Evolutionary conservation across 805 yeast genomes (phyloP).

Genomic region (Peterozyma toletana): DNA sequence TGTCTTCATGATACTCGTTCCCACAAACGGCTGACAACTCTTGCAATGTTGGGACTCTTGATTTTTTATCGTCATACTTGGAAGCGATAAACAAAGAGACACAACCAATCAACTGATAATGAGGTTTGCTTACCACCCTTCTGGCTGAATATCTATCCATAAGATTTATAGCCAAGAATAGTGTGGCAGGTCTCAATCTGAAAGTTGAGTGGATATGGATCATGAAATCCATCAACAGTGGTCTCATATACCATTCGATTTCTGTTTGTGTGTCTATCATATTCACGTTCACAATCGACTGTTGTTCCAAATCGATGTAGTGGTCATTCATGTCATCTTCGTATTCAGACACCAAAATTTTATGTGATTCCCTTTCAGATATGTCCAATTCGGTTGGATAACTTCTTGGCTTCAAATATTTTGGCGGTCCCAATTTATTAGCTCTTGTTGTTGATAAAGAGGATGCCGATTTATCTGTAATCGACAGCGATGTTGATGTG

Average conservation of each 20-base stretch:
- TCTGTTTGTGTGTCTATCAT: conserved; percentile 87
- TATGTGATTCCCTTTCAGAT: conserved; percentile 38
- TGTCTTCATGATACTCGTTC: conserved; percentile 42
- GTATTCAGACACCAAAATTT: conserved; percentile 35
- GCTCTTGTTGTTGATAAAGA: neutral
- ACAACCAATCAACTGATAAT: conserved; percentile 84
- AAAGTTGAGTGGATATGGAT: conserved; percentile 56
- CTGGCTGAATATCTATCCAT: conserved; percentile 90
- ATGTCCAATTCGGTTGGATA: conserved; percentile 39
- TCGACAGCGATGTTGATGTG: conserved; percentile 3
- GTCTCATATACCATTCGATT: conserved; percentile 64
- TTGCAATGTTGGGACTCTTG: conserved; percentile 47
- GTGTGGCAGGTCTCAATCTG: conserved; percentile 61
- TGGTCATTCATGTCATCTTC: conserved; percentile 28
- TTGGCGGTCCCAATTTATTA: conserved; percentile 24
- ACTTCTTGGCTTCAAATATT: conserved; percentile 17
- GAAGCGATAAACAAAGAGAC: conserved; percentile 92
- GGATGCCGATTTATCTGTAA: neutral
- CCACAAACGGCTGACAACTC: conserved; percentile 52
- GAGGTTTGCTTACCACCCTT: conserved; percentile 77
- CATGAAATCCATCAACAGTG: conserved; percentile 70
- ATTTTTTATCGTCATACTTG: conserved; percentile 61
- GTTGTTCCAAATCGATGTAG: conserved; percentile 31
- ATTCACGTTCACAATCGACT: conserved; percentile 32
- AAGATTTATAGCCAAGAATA: conserved; percentile 61